phyloP scores from a whole-genome alignment of 768 basidiomycete genomes.

The Termitomyces sp. region DNA sequence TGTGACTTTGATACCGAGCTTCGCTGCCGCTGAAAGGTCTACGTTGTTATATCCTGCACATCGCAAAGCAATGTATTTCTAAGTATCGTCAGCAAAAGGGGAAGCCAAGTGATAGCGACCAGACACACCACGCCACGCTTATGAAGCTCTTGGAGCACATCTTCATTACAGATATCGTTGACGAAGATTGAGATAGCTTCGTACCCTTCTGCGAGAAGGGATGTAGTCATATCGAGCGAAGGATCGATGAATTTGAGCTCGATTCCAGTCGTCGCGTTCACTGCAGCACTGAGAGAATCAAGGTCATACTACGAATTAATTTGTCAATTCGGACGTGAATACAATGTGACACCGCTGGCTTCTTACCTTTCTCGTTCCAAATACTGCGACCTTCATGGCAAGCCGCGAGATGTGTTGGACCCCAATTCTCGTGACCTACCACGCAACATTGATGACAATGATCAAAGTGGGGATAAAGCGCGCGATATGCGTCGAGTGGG shows the following conservation, averaged over 20 bases:
- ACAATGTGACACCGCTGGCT: not conserved
- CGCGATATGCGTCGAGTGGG: not conserved
- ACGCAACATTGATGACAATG: conserved; percentile 1
- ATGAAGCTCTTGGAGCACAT: conserved; percentile 25
- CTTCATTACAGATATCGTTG: conserved; percentile 33
- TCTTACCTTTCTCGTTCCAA: conserved; percentile 31
- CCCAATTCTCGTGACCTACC: not conserved
- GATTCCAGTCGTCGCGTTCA: conserved; percentile 20
- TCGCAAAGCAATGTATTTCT: conserved; percentile 36
- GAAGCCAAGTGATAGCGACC: not conserved
- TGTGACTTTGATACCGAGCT: conserved; percentile 29
- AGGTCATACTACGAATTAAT: conserved; percentile 27
- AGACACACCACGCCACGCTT: conserved; percentile 28
- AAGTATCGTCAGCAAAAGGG: not conserved
- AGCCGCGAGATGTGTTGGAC: not conserved
- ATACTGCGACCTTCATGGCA: conserved; percentile 37
- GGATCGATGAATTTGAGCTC: conserved; percentile 33
- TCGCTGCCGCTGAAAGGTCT: conserved; percentile 25
- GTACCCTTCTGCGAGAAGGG: conserved; percentile 28
- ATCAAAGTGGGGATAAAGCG: too few relatives aligned
- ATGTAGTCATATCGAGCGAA: conserved; percentile 29
- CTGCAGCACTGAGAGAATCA: conserved; percentile 24
- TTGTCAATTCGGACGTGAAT: not conserved
- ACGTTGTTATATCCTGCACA: conserved; percentile 41
- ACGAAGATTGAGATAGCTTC: conserved; percentile 38